Percentiles rank a stretch among this genome's conserved stretches.
Evolutionary conservation across 768 basidiomycete genomes (phyloP).

Genomic region (Amanita subjunquillea): DNA sequence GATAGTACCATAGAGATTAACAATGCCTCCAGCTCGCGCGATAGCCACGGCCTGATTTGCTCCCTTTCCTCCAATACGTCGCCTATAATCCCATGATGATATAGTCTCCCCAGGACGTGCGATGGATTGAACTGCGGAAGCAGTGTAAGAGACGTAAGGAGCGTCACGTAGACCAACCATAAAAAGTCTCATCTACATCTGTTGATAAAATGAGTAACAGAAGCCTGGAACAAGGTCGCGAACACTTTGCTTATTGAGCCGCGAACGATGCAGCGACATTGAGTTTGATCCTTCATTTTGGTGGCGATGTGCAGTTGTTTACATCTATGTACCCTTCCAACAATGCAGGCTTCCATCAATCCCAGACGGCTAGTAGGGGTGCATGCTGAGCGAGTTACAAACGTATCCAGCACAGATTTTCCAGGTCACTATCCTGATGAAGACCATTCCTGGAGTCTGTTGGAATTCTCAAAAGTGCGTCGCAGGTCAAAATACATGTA

Average conservation of each 20-base stretch:
- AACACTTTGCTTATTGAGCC: conserved; percentile 2
- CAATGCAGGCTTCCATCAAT: conserved; percentile 9
- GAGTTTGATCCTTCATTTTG: too few relatives aligned
- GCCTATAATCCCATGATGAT: conserved; percentile 37
- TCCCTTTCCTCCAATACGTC: conserved; percentile 50
- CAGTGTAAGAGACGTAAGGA: background rate
- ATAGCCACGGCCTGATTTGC: conserved; percentile 56
- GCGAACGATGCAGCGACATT: conserved; percentile 1
- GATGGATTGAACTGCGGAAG: conserved; percentile 34
- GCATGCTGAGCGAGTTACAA: conserved; percentile 56
- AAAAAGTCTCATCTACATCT: conserved; percentile 53
- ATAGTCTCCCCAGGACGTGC: conserved; percentile 51
- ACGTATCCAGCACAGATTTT: conserved; percentile 85
- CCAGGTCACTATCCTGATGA: conserved; percentile 84
- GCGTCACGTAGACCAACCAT: conserved; percentile 23
- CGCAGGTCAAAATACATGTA: conserved; percentile 8
- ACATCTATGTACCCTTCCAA: too few relatives aligned
- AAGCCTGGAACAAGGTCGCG: too few relatives aligned
- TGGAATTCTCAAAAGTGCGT: conserved; percentile 67
- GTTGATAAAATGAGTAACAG: background rate
- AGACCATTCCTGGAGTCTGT: conserved; percentile 77
- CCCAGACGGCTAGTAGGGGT: conserved; percentile 53
- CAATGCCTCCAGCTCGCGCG: conserved; percentile 37
- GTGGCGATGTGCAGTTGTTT: too few relatives aligned
- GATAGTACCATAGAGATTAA: conserved; percentile 39